These are phyloP conservation scores for Dacryopinax primogenitus DNA, from an alignment of 768 basidiomycete genomes.

Conservation along the genomic window DNA sequence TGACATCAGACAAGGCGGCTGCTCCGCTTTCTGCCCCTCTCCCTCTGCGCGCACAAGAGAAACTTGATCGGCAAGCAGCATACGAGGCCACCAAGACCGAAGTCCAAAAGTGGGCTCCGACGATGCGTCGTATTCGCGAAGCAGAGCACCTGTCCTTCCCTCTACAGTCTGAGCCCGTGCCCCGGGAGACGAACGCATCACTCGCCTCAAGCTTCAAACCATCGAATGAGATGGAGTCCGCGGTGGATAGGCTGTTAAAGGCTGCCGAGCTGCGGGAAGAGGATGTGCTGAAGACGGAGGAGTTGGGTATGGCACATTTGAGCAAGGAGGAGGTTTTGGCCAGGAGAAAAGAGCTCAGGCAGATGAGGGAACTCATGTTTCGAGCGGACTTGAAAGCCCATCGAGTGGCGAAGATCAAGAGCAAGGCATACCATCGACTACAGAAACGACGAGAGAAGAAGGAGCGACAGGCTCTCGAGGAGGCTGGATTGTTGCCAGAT, in stretches of 20 bases:
- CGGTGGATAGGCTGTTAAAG: slow-evolving; percentile 68
- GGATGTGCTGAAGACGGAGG: slow-evolving; percentile 64
- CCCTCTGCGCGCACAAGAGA: slow-evolving; percentile 74
- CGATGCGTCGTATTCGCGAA: slow-evolving; percentile 88
- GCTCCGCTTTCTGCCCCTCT: slow-evolving; percentile 68
- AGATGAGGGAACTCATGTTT: slow-evolving; percentile 87
- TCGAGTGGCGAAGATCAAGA: slow-evolving; percentile 88
- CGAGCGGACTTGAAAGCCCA: slow-evolving; percentile 83
- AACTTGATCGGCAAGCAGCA: slow-evolving; percentile 82
- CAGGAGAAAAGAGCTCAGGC: slow-evolving; percentile 66
- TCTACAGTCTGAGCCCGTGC: slow-evolving; percentile 35
- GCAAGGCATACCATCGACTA: slow-evolving; percentile 78
- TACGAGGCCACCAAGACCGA: slow-evolving; percentile 88
- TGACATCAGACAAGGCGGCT: slow-evolving; percentile 44
- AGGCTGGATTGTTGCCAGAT: slow-evolving; percentile 33
- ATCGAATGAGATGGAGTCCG: slow-evolving; percentile 68
- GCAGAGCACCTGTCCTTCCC: slow-evolving; percentile 83
- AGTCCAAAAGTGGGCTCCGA: slow-evolving; percentile 83
- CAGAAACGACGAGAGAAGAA: slow-evolving; percentile 65
- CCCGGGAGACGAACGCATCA: neutral
- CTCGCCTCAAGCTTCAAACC: slow-evolving; percentile 37
- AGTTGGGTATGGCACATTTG: slow-evolving; percentile 71
- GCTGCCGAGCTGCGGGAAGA: slow-evolving; percentile 71
- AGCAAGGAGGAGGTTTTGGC: slow-evolving; percentile 74
- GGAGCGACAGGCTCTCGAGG: slow-evolving; percentile 32